Conservation (phyloP, 2,329 filamentous ascomycete genomes). For the Alternaria panax region DNA sequence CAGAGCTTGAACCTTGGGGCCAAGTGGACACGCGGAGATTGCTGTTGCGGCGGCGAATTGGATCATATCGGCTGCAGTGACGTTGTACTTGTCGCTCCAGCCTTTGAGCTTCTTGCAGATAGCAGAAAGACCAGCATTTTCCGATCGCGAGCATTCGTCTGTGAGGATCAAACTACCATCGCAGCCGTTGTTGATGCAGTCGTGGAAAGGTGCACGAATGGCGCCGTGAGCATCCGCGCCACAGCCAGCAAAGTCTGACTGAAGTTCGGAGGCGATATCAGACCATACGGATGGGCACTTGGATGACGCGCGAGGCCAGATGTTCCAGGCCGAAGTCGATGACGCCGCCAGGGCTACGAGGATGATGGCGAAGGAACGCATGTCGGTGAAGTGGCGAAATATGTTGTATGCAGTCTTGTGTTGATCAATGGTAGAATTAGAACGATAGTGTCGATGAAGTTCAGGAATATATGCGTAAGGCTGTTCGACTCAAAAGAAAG, state of each 20-base stretch:
- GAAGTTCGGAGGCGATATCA: conserved; percentile 23
- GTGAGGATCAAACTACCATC: conserved; percentile 37
- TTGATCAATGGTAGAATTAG: not conserved
- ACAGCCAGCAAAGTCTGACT: conserved; percentile 27
- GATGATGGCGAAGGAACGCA: not conserved
- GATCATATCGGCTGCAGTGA: conserved; percentile 39
- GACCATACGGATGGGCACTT: conserved; percentile 32
- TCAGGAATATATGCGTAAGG: not conserved
- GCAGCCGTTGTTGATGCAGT: conserved; percentile 39
- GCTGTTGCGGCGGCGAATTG: conserved; percentile 36
- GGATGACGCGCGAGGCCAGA: conserved; percentile 16
- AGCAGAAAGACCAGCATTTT: conserved; percentile 54
- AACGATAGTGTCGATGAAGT: not conserved
- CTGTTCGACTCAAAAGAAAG: not conserved
- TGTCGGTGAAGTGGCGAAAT: not conserved
- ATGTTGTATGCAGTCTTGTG: not conserved
- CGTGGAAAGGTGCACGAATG: conserved; percentile 37
- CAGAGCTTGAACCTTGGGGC: conserved; percentile 28
- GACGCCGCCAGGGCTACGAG: conserved; percentile 1
- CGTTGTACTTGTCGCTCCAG: conserved; percentile 51
- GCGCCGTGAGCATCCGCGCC: conserved; percentile 28
- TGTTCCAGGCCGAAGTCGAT: not conserved
- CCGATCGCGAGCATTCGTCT: conserved; percentile 38
- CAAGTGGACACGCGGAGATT: conserved; percentile 33
- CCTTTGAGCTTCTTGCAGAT: conserved; percentile 50